Percentiles rank a stretch among this genome's conserved stretches.
Conservation (phyloP, 306 rosid species). For the Cicer bijugum region DNA sequence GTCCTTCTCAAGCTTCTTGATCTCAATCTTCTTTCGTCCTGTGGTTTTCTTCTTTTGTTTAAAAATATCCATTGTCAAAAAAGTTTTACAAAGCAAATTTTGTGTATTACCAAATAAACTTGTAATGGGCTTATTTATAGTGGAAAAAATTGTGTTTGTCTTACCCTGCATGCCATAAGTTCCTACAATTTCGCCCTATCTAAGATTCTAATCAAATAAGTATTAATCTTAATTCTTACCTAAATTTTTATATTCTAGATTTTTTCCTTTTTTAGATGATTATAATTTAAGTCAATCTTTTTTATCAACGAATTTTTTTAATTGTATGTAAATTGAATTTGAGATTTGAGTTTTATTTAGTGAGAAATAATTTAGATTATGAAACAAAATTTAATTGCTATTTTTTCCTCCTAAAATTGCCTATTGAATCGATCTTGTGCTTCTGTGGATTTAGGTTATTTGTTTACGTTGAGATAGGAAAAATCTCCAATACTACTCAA, state of each 20-base stretch:
- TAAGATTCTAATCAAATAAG: constrained; percentile 37
- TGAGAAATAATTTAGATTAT: too few relatives aligned
- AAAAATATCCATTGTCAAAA: background rate
- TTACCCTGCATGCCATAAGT: background rate
- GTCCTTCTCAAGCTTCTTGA: constrained; percentile 49
- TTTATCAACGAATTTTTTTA: background rate
- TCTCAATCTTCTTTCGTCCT: constrained; percentile 62
- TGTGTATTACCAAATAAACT: background rate
- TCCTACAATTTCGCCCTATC: constrained; percentile 28
- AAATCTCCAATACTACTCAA: background rate
- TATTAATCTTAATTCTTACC: background rate
- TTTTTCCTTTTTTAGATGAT: too few relatives aligned
- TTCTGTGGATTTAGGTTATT: too few relatives aligned
- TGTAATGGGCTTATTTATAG: constrained; percentile 25
- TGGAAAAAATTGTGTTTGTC: background rate
- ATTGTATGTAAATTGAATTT: background rate
- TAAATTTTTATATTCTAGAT: background rate
- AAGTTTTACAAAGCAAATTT: background rate
- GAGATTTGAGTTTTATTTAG: background rate
- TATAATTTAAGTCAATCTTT: too few relatives aligned
- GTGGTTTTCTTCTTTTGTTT: constrained; percentile 39
- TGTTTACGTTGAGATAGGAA: too few relatives aligned
- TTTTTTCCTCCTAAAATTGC: too few relatives aligned
- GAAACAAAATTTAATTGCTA: background rate
- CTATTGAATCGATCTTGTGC: too few relatives aligned